These are phyloP conservation scores for Ophiostoma perfectum DNA, from an alignment of 2,329 filamentous ascomycete species.

Conservation along the genomic window DNA sequence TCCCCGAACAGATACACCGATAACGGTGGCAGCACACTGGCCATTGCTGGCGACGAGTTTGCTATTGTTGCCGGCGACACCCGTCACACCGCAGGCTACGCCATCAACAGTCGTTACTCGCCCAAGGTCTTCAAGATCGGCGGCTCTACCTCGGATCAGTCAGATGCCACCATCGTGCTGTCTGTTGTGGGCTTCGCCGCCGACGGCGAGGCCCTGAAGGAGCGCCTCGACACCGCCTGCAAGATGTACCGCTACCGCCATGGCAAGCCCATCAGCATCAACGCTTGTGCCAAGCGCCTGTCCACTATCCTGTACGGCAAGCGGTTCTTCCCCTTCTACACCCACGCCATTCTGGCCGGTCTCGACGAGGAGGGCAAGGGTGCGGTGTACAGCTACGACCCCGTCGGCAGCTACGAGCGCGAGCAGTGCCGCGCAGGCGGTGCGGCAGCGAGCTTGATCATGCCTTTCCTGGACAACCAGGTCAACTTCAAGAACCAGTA, in stretches of 20 bases:
- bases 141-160: slow-evolving; percentile 77
- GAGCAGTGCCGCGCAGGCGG: slow-evolving; percentile 94
- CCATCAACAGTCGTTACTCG: slow-evolving; percentile 93
- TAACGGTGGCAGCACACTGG: slow-evolving; percentile 93
- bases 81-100: slow-evolving; percentile 91
- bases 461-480: slow-evolving; percentile 98
- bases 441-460: slow-evolving; percentile 88
- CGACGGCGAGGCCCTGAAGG: slow-evolving; percentile 88
- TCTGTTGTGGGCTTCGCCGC: slow-evolving; percentile 95
- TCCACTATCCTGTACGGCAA: slow-evolving; percentile 95
- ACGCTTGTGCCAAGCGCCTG: slow-evolving; percentile 89
- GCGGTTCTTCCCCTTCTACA: slow-evolving; percentile 99
- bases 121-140: slow-evolving; percentile 98
- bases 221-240: slow-evolving; percentile 87
- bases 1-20: slow-evolving; percentile 71
- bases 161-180: slow-evolving; percentile 79
- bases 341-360: slow-evolving; percentile 87
- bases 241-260: slow-evolving; percentile 99
- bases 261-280: slow-evolving; percentile 90
- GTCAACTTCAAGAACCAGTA: slow-evolving; percentile 99
- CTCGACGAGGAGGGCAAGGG: slow-evolving; percentile 92
- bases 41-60: slow-evolving; percentile 90
- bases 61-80: slow-evolving; percentile 96
- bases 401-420: slow-evolving; percentile 93
- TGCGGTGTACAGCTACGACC: slow-evolving; percentile 94